Percentiles rank a stretch among this genome's conserved stretches.
These are phyloP conservation scores for Annulohypoxylon bovei DNA, from an alignment of 495 filamentous ascomycete species.

Conservation along the genomic window DNA sequence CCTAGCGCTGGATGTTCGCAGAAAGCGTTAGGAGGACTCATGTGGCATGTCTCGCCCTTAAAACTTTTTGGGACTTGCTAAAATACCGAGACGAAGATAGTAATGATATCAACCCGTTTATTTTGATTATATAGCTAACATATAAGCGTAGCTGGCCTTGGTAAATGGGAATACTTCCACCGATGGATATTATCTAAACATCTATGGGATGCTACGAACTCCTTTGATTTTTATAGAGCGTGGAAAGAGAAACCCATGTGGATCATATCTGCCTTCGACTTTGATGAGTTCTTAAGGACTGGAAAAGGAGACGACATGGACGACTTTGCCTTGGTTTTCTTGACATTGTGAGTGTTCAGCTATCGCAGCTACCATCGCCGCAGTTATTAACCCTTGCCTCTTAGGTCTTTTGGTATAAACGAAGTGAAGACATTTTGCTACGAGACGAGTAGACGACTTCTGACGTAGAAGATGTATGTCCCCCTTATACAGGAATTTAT, in stretches of 20 bases:
- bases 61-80: constrained; percentile 28
- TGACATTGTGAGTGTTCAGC: constrained; percentile 30
- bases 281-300: constrained; percentile 36
- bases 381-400: not conserved
- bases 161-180: constrained; percentile 28
- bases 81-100: constrained; percentile 20
- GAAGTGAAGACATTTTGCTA: constrained; percentile 41
- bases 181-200: constrained; percentile 41
- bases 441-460: constrained; percentile 28
- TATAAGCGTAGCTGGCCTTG: constrained; percentile 17
- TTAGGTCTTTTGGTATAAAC: constrained; percentile 35
- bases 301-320: constrained; percentile 41
- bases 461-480: constrained; percentile 2
- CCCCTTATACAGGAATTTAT: not conserved
- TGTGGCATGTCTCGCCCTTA: constrained; percentile 29
- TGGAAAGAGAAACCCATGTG: constrained; percentile 44
- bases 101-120: not conserved
- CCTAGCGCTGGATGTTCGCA: constrained; percentile 41
- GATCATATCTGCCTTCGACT: constrained; percentile 33
- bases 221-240: constrained; percentile 42
- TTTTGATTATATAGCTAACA: not conserved
- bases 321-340: constrained; percentile 37
- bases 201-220: constrained; percentile 38
- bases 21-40: constrained; percentile 42
- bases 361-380: not conserved